phyloP scores from a whole-genome alignment of 2,329 filamentous ascomycete genomes.

The Thielaviopsis punctulata region DNA sequence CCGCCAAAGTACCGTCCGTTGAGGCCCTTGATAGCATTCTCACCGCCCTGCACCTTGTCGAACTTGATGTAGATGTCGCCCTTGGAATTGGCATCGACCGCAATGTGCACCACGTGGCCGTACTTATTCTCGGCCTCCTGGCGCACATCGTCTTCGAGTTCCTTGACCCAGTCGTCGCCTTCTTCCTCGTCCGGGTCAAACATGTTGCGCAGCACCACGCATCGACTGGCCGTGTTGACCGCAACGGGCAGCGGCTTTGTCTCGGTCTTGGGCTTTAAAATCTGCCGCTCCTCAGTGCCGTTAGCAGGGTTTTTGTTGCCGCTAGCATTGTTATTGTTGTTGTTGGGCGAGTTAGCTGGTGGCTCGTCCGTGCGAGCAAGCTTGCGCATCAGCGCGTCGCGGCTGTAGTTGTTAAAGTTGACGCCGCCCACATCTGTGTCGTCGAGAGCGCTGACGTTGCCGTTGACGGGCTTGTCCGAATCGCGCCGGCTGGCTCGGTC shows the following conservation, averaged over 20 bases:
- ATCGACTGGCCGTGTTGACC: constrained; percentile 83
- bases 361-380: constrained; percentile 88
- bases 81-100: constrained; percentile 79
- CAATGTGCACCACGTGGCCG: constrained; percentile 93
- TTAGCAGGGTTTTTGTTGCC: constrained; percentile 19
- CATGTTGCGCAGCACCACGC: constrained; percentile 88
- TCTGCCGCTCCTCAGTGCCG: constrained; percentile 50
- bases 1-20: constrained; percentile 94
- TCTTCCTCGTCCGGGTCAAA: constrained; percentile 85
- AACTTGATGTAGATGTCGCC: constrained; percentile 99
- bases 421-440: constrained; percentile 96
- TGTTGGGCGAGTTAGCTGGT: constrained; percentile 21
- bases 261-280: constrained; percentile 64
- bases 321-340: not conserved
- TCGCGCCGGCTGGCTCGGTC: constrained; percentile 86
- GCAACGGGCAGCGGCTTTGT: constrained; percentile 64
- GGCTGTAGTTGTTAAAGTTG: constrained; percentile 99
- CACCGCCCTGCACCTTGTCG: constrained; percentile 82
- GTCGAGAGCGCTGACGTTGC: constrained; percentile 68
- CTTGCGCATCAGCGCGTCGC: constrained; percentile 96
- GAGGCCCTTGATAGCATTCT: constrained; percentile 93
- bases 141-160: constrained; percentile 85
- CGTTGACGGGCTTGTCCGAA: constrained; percentile 60
- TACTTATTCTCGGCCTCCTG: constrained; percentile 89
- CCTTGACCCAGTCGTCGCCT: constrained; percentile 77